These are phyloP conservation scores for Stephania cephalantha DNA, from an alignment of 164 flowering plant genomes.

Conservation along the genomic window DNA sequence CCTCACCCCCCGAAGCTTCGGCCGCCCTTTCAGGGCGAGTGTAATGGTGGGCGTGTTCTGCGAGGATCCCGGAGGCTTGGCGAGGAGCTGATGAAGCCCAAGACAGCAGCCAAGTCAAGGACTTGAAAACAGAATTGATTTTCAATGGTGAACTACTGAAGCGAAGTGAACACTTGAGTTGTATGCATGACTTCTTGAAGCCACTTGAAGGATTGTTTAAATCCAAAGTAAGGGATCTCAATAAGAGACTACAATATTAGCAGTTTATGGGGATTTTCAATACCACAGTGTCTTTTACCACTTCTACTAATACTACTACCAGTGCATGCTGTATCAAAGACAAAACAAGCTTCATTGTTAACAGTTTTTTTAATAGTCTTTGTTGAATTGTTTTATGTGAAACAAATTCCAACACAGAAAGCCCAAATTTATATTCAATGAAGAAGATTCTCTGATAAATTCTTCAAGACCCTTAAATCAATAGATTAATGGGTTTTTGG, in stretches of 20 bases:
- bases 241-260: conserved; percentile 39
- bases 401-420: conserved; percentile 40
- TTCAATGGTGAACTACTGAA: neutral
- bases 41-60: conserved; percentile 26
- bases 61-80: conserved; percentile 25
- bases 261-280: conserved; percentile 42
- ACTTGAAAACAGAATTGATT: conserved; percentile 25
- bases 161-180: conserved; percentile 21
- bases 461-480: conserved; percentile 14
- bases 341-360: conserved; percentile 37
- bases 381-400: conserved; percentile 22
- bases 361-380: conserved; percentile 11
- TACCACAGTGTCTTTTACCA: conserved; percentile 13
- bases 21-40: conserved; percentile 77
- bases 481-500: neutral
- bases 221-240: conserved; percentile 54
- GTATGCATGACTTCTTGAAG: conserved; percentile 19
- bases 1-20: conserved; percentile 67
- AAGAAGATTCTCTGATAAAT: conserved; percentile 26
- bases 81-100: neutral
- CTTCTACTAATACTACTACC: conserved; percentile 18
- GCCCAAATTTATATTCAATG: conserved; percentile 30
- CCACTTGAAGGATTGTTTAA: conserved; percentile 24
- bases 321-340: conserved; percentile 21
- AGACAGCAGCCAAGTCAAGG: conserved; percentile 17